Conservation (phyloP, 345 rosid species). For the Aquilaria malaccensis region DNA sequence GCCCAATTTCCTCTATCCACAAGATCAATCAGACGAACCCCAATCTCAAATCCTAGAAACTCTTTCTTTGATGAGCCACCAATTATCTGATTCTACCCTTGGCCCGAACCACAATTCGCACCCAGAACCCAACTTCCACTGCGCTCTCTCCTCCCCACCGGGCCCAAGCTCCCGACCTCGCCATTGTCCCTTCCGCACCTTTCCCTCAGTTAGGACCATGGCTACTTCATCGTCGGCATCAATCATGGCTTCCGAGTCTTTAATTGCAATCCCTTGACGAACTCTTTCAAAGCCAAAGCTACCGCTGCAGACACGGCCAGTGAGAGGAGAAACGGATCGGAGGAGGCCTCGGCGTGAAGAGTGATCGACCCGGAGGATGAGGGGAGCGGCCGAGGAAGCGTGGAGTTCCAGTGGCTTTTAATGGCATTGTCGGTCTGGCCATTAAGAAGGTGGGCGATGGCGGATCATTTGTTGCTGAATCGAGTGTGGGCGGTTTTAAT, state of each 20-base stretch:
- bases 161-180: conserved; percentile 14
- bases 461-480: too few species aligned
- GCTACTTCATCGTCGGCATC: conserved; percentile 79
- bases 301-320: too few species aligned
- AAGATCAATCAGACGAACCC: conserved; percentile 20
- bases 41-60: conserved; percentile 40
- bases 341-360: too few species aligned
- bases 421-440: too few species aligned
- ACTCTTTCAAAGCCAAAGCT: too few species aligned
- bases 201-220: conserved; percentile 75
- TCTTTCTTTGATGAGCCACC: conserved; percentile 36
- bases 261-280: conserved; percentile 64
- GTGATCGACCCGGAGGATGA: too few species aligned
- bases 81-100: conserved; percentile 12
- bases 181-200: conserved; percentile 46
- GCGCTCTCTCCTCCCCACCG: conserved; percentile 16
- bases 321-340: too few species aligned
- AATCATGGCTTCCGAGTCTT: conserved; percentile 80
- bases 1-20: conserved; percentile 5
- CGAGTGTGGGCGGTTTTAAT: too few species aligned
- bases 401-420: too few species aligned
- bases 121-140: conserved; percentile 12
- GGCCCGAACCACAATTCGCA: conserved; percentile 13
- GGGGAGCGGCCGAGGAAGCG: too few species aligned
- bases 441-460: too few species aligned